phyloP scores from a whole-genome alignment of 495 filamentous ascomycete species.

The Hyaloscypha variabilis region DNA sequence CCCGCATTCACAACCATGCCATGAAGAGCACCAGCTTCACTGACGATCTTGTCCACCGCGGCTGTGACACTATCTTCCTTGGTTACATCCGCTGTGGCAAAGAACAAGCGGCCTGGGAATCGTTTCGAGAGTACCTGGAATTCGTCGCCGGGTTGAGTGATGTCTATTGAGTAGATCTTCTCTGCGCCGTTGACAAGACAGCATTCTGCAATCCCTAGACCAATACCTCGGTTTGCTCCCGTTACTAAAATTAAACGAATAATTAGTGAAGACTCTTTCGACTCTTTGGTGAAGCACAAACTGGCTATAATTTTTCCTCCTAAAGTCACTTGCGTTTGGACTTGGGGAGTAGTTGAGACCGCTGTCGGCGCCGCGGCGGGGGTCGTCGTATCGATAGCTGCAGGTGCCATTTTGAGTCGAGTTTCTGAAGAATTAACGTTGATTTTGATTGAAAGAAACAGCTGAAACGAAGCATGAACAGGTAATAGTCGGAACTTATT shows the following conservation, averaged over 20 bases:
- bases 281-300: not conserved
- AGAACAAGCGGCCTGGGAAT: slow-evolving; percentile 7
- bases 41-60: slow-evolving; percentile 17
- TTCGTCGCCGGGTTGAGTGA: slow-evolving; percentile 14
- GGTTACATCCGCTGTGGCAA: slow-evolving; percentile 14
- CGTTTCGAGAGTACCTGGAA: slow-evolving; percentile 13
- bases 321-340: slow-evolving; percentile 12
- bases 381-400: slow-evolving; percentile 7
- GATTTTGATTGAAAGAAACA: not conserved
- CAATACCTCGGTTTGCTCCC: slow-evolving; percentile 44
- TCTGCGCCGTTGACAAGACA: slow-evolving; percentile 18
- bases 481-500: not conserved
- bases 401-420: slow-evolving; percentile 15
- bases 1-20: slow-evolving; percentile 24
- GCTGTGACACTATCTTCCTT: slow-evolving; percentile 19
- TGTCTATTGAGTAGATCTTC: slow-evolving; percentile 25
- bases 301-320: slow-evolving; percentile 22
- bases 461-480: not conserved
- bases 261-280: not conserved
- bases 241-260: slow-evolving; percentile 1
- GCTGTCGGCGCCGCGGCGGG: not conserved
- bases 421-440: not conserved
- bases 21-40: slow-evolving; percentile 14
- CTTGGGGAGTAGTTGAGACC: not conserved
- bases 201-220: slow-evolving; percentile 35